Evolutionary conservation across 2,329 filamentous ascomycete species (phyloP).

Genomic region (Ambrosiella beaveri): DNA sequence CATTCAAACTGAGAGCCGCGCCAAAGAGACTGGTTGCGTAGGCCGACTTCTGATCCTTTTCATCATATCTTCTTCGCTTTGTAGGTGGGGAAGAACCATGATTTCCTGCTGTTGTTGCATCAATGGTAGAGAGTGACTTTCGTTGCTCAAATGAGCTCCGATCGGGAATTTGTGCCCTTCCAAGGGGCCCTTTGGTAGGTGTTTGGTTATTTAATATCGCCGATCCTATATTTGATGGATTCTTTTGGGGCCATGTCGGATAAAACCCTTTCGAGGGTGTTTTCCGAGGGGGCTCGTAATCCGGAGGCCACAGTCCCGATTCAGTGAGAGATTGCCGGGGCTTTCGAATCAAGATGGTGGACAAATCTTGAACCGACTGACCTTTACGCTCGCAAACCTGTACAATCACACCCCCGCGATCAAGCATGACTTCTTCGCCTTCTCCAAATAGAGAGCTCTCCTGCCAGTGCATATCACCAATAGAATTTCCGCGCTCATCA

Average conservation of each 20-base stretch:
- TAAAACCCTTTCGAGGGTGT: conserved; percentile 2
- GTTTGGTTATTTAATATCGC: conserved; percentile 1
- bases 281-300: conserved; percentile 7
- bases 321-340: conserved; percentile 9
- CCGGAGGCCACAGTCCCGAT: not conserved
- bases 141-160: conserved; percentile 10
- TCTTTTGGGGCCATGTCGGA: not conserved
- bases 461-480: conserved; percentile 74
- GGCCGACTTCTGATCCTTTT: conserved; percentile 24
- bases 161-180: conserved; percentile 1
- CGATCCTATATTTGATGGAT: too few species aligned
- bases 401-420: conserved; percentile 58
- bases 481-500: conserved; percentile 59
- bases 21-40: conserved; percentile 36
- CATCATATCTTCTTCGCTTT: conserved; percentile 15
- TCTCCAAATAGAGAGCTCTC: conserved; percentile 51
- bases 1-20: conserved; percentile 24
- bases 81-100: not conserved
- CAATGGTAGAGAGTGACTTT: not conserved
- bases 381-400: conserved; percentile 65
- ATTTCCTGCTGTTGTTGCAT: not conserved
- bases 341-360: conserved; percentile 53
- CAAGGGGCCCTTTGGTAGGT: conserved; percentile 4
- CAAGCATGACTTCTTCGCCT: conserved; percentile 66
- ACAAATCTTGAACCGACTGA: conserved; percentile 58